Percentiles rank a stretch among this genome's conserved stretches.
phyloP scores from a whole-genome alignment of 2,329 filamentous ascomycete genomes.

The Penicillium janthinellum region DNA sequence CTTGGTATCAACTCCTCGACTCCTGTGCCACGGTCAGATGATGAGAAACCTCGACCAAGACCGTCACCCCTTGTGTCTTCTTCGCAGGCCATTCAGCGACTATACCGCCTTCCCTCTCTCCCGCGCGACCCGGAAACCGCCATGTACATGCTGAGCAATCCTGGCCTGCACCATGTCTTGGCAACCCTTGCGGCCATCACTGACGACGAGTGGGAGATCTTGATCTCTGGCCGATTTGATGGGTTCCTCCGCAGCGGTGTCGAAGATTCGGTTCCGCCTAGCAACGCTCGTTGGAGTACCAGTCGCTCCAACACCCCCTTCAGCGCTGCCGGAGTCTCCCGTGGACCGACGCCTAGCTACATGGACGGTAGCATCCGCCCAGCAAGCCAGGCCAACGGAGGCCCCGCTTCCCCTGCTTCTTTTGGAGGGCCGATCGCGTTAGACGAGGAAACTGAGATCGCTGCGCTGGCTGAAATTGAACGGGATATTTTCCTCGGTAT shows the following conservation, averaged over 20 bases:
- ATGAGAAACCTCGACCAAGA: constrained; percentile 65
- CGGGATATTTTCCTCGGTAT: constrained; percentile 91
- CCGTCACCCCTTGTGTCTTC: constrained; percentile 75
- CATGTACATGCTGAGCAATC: constrained; percentile 82
- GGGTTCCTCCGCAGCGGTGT: constrained; percentile 94
- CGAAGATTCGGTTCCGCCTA: constrained; percentile 54
- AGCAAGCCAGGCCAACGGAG: constrained; percentile 43
- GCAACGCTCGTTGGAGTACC: constrained; percentile 40
- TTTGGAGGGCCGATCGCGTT: constrained; percentile 78
- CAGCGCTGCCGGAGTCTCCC: constrained; percentile 35
- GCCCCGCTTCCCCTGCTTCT: constrained; percentile 57
- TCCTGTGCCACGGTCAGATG: constrained; percentile 62
- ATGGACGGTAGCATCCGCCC: constrained; percentile 47
- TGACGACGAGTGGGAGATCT: constrained; percentile 92
- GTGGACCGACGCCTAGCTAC: constrained; percentile 38
- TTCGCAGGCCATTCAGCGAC: constrained; percentile 75
- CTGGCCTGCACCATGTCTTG: constrained; percentile 78
- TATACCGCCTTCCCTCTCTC: constrained; percentile 72
- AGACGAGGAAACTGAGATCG: constrained; percentile 92
- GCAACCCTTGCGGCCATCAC: constrained; percentile 86
- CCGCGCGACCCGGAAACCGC: constrained; percentile 86
- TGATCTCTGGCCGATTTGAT: constrained; percentile 90
- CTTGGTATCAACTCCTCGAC: constrained; percentile 62
- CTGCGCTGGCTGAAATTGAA: constrained; percentile 85
- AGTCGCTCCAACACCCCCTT: constrained; percentile 40